Evolutionary conservation across 768 basidiomycete species (phyloP).

Genomic region (Russula griseocarnosa): DNA sequence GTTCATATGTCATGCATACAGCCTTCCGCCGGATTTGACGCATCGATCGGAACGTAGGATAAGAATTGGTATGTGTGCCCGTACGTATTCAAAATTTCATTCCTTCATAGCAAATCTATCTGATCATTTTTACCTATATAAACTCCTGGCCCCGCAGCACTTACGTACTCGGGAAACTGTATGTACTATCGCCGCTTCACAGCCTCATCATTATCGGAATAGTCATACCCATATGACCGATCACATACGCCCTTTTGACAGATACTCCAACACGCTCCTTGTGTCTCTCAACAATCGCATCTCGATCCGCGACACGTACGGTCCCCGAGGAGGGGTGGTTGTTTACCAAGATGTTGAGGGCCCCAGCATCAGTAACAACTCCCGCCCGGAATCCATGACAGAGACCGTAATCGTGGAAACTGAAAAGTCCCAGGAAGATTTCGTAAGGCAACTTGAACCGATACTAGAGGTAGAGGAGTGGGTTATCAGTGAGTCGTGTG

Average conservation of each 20-base stretch:
- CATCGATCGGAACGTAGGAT: background rate
- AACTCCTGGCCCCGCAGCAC: background rate
- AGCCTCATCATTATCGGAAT: background rate
- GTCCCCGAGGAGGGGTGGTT: background rate
- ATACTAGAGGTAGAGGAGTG: background rate
- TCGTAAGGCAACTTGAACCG: background rate
- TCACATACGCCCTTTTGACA: background rate
- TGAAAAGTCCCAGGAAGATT: background rate
- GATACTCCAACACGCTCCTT: slow-evolving; percentile 32
- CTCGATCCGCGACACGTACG: background rate
- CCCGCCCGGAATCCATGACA: background rate
- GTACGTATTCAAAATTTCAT: background rate
- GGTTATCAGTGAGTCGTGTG: background rate
- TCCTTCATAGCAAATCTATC: too few relatives aligned
- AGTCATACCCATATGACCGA: background rate
- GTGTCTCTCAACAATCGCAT: slow-evolving; percentile 30
- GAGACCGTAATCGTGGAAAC: background rate
- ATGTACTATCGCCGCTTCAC: background rate
- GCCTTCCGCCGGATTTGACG: background rate
- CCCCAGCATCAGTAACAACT: background rate
- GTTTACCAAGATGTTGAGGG: background rate
- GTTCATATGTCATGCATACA: background rate
- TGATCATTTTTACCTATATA: background rate
- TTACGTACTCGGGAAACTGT: slow-evolving; percentile 18
- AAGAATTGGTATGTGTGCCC: slow-evolving; percentile 7